These are phyloP conservation scores for Paecilomyces dactylethromorphus DNA, from an alignment of 2,329 filamentous ascomycete species.

Conservation along the genomic window DNA sequence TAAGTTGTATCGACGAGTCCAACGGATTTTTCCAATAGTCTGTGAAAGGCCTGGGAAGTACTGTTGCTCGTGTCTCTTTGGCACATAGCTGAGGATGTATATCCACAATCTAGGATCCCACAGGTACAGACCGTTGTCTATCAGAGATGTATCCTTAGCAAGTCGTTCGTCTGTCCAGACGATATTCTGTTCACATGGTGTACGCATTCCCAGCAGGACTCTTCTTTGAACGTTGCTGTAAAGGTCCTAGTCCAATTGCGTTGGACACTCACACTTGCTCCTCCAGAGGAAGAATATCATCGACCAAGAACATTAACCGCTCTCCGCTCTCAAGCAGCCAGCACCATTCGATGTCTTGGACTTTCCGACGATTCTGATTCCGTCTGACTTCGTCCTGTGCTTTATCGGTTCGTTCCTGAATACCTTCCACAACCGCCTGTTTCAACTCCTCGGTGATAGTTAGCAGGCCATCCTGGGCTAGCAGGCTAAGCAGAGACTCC, in stretches of 20 bases:
- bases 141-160: neutral
- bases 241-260: too few species aligned
- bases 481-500: constrained; percentile 56
- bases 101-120: neutral
- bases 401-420: constrained; percentile 43
- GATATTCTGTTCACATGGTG: neutral
- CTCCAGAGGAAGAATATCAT: constrained; percentile 19
- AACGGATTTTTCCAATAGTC: too few species aligned
- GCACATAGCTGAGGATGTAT: neutral
- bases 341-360: constrained; percentile 28
- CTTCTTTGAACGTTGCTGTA: too few species aligned
- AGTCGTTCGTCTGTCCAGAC: neutral
- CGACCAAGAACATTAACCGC: constrained; percentile 30
- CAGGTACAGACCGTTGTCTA: neutral
- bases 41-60: neutral
- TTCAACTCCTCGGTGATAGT: constrained; percentile 31
- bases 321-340: constrained; percentile 37
- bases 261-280: neutral
- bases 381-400: constrained; percentile 39
- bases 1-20: too few species aligned
- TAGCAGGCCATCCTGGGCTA: constrained; percentile 32
- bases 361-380: constrained; percentile 31
- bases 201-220: too few species aligned
- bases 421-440: constrained; percentile 46
- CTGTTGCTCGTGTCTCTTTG: neutral